Conservation (phyloP, 345 rosid genomes). For the Arabidopsis suecica region DNA sequence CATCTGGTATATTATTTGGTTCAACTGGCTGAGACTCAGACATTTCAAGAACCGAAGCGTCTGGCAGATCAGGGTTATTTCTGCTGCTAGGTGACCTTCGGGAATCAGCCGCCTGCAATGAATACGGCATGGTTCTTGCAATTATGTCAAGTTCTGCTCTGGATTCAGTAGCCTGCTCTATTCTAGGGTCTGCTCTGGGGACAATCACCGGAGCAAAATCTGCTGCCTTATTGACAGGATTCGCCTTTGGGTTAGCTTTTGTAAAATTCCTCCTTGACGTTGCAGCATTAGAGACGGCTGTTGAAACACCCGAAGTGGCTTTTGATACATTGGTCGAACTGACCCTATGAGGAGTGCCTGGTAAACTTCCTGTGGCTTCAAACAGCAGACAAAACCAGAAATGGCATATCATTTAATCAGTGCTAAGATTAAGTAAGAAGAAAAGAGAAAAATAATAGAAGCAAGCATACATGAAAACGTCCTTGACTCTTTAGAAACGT, state of each 20-base stretch:
- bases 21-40: constrained; percentile 55
- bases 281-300: constrained; percentile 53
- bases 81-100: constrained; percentile 63
- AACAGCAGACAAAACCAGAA: constrained; percentile 47
- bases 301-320: constrained; percentile 51
- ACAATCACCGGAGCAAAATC: constrained; percentile 83
- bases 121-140: constrained; percentile 96
- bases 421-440: constrained; percentile 1
- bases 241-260: constrained; percentile 54
- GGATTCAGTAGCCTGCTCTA: constrained; percentile 68
- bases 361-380: constrained; percentile 84
- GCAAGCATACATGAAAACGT: constrained; percentile 58
- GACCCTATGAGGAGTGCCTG: constrained; percentile 83
- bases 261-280: constrained; percentile 62
- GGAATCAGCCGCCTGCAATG: constrained; percentile 75
- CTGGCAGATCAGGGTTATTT: constrained; percentile 65
- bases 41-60: constrained; percentile 54
- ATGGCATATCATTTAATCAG: constrained; percentile 36
- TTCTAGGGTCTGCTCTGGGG: constrained; percentile 72
- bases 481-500: constrained; percentile 74
- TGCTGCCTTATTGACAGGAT: constrained; percentile 62
- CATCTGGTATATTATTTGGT: constrained; percentile 49
- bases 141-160: constrained; percentile 78
- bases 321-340: constrained; percentile 54
- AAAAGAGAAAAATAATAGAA: constrained; percentile 3